Conservation (phyloP, 139 green algal species). For the Chlamydomonas schloesseri region DNA sequence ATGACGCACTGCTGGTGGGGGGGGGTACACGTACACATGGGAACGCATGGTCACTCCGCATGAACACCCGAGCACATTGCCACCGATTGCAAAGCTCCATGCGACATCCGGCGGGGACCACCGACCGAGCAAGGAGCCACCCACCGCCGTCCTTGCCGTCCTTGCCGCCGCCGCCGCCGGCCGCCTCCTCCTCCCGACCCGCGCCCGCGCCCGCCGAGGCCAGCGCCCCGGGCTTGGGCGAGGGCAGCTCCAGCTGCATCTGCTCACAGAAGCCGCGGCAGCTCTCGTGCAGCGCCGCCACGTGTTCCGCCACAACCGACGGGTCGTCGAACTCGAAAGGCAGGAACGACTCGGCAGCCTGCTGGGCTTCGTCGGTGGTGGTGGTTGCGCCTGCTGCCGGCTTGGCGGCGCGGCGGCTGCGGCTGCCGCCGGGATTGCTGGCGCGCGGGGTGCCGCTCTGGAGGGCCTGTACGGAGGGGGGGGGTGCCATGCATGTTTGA, state of each 20-base stretch:
- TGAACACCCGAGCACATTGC: too few relatives aligned
- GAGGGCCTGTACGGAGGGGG: too few relatives aligned
- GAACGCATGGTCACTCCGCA: too few relatives aligned
- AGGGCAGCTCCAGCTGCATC: conserved; percentile 1
- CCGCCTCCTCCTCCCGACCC: background rate
- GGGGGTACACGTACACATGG: too few relatives aligned
- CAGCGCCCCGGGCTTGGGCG: background rate
- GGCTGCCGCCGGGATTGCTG: too few relatives aligned
- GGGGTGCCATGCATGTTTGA: too few relatives aligned
- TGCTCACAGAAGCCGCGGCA: conserved; percentile 50
- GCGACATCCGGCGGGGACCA: background rate
- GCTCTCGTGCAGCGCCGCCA: conserved; percentile 66
- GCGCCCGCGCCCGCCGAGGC: background rate
- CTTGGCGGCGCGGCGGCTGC: background rate
- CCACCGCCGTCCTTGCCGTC: background rate
- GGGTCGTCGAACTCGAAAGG: conserved; percentile 23
- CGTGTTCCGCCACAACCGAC: background rate
- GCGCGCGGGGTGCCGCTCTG: too few relatives aligned
- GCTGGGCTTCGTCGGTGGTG: too few relatives aligned
- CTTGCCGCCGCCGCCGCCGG: too few relatives aligned
- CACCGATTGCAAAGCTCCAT: too few relatives aligned
- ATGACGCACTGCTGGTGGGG: too few relatives aligned
- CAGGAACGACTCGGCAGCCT: background rate
- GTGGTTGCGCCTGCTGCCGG: too few relatives aligned
- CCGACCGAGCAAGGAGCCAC: background rate